Base-by-base conservation (phyloP, 176 grass and related monocot genomes). In the Melocanna baccifera region DNA sequence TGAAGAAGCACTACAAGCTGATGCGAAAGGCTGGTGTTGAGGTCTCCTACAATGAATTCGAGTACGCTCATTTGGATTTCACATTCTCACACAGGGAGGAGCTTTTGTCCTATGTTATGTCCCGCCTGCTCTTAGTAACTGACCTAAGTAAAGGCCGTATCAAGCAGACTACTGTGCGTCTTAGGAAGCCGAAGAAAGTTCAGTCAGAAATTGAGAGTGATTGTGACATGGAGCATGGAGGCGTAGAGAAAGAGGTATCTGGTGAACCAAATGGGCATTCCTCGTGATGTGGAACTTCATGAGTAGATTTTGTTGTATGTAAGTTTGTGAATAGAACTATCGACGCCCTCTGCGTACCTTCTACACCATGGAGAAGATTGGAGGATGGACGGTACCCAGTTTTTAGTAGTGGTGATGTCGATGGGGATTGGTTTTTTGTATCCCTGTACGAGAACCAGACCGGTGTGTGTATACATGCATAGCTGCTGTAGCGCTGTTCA, bases 11-110 rank as follows among this genome's bases (percentile, higher is more conserved):
- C 79, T 97, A 94, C 40, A 91, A 77, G 62, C 39, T 97, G 73
- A 97, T 97, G 92, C 86, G 74, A 25, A 93, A 77, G 47, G 88
- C 87, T 20, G 85, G 80, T 12, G 96, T 95, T 16, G 87, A 85
- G 72, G 96, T 95, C 18, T 95, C 96, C 28, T 98, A 95, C 59
- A 95, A 95, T 65, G 96, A 93, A 82, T 98, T 97, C n/a, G 96
- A 95, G 77, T 98, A 95, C 30, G 96, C 96, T 3, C 96, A 98
- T 81, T 86, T 98, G 89, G 96, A 98, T 88, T 98, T 98, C 85
- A 98, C 96, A 64, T 95, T 98, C 72, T 95, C 95, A 11, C 95
- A 97, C 28, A 87, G 92, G 65, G 92, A 94, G 82, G 95, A 97
- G 87, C 91, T 97, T 71, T 86, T 97, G 82, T 89, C 92, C 16